Conservation (phyloP, 2,329 filamentous ascomycete genomes). For the Rhexocercosporidium sp. region DNA sequence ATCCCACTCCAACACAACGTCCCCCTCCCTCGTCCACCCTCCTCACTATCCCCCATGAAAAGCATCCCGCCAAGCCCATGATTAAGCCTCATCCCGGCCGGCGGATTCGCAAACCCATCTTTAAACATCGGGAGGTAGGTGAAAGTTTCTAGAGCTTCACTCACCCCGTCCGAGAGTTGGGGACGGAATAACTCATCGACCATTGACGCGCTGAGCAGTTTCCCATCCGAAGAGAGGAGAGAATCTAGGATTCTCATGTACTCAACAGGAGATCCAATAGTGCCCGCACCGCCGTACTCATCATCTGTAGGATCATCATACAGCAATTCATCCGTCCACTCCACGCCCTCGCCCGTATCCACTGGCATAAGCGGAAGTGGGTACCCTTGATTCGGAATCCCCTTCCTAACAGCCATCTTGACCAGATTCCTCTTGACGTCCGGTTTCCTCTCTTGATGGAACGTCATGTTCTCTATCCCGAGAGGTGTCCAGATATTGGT, state of each 20-base stretch:
- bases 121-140: neutral
- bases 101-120: slow-evolving; percentile 39
- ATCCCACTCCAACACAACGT: slow-evolving; percentile 52
- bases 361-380: neutral
- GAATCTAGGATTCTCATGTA: slow-evolving; percentile 53
- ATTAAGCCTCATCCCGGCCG: slow-evolving; percentile 44
- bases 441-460: slow-evolving; percentile 27
- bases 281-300: slow-evolving; percentile 45
- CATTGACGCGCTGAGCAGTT: slow-evolving; percentile 49
- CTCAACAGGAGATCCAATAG: slow-evolving; percentile 44
- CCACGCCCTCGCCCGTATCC: slow-evolving; percentile 15
- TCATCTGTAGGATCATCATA: slow-evolving; percentile 25
- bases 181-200: slow-evolving; percentile 53
- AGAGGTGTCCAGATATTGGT: slow-evolving; percentile 34
- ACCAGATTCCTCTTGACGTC: slow-evolving; percentile 28
- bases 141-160: neutral
- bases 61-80: slow-evolving; percentile 50
- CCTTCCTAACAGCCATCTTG: slow-evolving; percentile 21
- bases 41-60: slow-evolving; percentile 45
- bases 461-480: slow-evolving; percentile 33
- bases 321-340: slow-evolving; percentile 22
- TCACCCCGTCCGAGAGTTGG: slow-evolving; percentile 44
- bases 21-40: slow-evolving; percentile 45
- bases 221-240: slow-evolving; percentile 54
- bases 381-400: neutral